Conservation (phyloP, 192 early-diverging fungal species). For the Podila clonocystis region DNA sequence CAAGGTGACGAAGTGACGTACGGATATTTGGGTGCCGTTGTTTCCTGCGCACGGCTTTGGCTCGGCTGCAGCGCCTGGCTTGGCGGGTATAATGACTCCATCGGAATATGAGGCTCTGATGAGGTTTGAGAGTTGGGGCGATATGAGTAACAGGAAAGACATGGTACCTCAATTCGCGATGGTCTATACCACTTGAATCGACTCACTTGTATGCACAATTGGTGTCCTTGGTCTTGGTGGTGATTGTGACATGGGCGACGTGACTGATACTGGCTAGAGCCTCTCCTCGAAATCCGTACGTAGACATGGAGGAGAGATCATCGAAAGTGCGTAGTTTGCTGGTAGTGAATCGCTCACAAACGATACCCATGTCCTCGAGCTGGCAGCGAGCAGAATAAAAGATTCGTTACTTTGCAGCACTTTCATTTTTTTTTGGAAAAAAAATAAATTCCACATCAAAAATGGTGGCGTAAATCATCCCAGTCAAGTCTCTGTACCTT, state of each 20-base stretch:
- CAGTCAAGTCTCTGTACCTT: conserved; percentile 28
- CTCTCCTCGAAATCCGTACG: conserved; percentile 98
- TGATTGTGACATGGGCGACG: conserved; percentile 91
- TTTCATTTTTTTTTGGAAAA: neutral
- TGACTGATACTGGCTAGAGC: conserved; percentile 97
- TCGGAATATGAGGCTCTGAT: conserved; percentile 84
- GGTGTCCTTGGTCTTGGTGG: conserved; percentile 79
- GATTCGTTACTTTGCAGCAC: neutral
- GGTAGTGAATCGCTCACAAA: conserved; percentile 96
- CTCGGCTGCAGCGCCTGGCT: conserved; percentile 76
- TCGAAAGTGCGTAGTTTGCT: conserved; percentile 89
- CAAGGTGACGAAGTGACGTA: conserved; percentile 41
- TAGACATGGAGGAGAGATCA: conserved; percentile 85
- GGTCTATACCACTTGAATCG: neutral
- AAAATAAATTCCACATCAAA: conserved; percentile 19
- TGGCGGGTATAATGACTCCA: conserved; percentile 82
- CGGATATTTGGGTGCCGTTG: conserved; percentile 92
- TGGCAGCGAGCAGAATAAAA: neutral
- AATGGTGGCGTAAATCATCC: conserved; percentile 20
- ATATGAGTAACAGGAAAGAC: neutral
- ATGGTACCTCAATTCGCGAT: neutral
- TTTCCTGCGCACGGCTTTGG: conserved; percentile 97
- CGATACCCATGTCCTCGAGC: conserved; percentile 88
- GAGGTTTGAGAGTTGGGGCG: neutral
- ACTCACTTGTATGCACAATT: conserved; percentile 76